Base-by-base conservation (phyloP, 2,329 filamentous ascomycete genomes). In the Lecanicillium sp. region DNA sequence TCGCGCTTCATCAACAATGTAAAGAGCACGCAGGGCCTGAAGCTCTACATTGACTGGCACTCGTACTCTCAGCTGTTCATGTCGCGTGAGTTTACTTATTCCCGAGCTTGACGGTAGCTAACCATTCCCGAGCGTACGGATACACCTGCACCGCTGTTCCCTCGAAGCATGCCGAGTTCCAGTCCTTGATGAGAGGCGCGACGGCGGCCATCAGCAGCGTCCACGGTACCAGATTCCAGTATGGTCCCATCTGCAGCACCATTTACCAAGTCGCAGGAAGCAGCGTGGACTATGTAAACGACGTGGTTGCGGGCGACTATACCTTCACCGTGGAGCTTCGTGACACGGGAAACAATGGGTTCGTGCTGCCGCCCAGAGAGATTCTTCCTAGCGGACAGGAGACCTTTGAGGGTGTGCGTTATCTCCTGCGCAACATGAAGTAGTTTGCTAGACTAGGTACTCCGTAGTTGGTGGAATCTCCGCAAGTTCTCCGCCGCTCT, bases 21-120 rank as follows among this genome's bases (percentile, higher is more conserved):
- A 47, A 63, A 65, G 50, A 51, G 56, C 8, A 48, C 54, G 3
- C 69, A 75, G 51, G 76, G 78, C 1, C 65, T 84, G 33, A 75
- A 78, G 56, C 67, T 83, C 3, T 86, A 77, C 62, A 76, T 85
- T 54, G 82, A 86, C 62, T 79, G 77, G 59, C 82, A 86, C 64
- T 73, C 78, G 0, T 86, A 83, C 63, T 75, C 72, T 10, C 80
- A 84, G 48, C 67, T 78, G 24, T 73, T 83, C 50, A 73, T 80
- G 61, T 71, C 66, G 77, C 78, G 60, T 83, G 77, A 64, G 74
- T 83, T n/a, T 7, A n/a, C n/a, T n/a, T n/a, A n/a, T n/a, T n/a
- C n/a, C n/a, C n/a, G n/a, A n/a, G n/a, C n/a, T n/a, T n/a, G n/a
- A n/a, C n/a, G n/a, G n/a, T n/a, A n/a, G n/a, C 11, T 73, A 79